A percentile compares a stretch with the other conserved stretches of the same genome.
Evolutionary conservation across 257 asterid species (phyloP).

Genomic region (Capsicum rhomboideum): DNA sequence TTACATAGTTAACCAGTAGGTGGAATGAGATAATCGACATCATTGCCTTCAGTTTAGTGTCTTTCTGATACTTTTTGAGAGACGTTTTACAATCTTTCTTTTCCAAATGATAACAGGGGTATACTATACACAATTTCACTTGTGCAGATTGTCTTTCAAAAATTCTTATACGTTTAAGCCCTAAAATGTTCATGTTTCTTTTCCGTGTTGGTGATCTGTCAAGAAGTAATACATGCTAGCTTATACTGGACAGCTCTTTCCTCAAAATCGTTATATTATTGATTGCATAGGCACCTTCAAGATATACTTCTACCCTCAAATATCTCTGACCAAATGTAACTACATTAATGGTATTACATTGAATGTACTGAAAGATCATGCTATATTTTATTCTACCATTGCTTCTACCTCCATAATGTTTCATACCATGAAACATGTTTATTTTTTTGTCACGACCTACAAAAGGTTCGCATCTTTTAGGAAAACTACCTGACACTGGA

Average conservation of each 20-base stretch:
- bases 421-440: conserved; percentile 42
- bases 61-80: background rate
- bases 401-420: conserved; percentile 17
- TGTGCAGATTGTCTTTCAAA: background rate
- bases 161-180: background rate
- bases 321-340: background rate
- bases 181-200: background rate
- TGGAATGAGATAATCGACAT: background rate
- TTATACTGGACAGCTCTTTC: background rate
- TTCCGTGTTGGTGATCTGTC: background rate
- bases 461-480: conserved; percentile 18
- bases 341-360: background rate
- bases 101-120: background rate
- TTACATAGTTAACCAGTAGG: background rate
- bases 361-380: background rate
- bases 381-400: background rate
- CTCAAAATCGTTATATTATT: background rate
- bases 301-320: background rate
- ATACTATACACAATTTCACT: background rate
- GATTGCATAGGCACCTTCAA: background rate
- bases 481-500: conserved; percentile 19
- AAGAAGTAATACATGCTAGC: background rate
- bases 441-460: background rate
- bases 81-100: background rate
- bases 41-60: background rate